phyloP scores from a whole-genome alignment of 164 flowering plant species.

The Piper betle region DNA sequence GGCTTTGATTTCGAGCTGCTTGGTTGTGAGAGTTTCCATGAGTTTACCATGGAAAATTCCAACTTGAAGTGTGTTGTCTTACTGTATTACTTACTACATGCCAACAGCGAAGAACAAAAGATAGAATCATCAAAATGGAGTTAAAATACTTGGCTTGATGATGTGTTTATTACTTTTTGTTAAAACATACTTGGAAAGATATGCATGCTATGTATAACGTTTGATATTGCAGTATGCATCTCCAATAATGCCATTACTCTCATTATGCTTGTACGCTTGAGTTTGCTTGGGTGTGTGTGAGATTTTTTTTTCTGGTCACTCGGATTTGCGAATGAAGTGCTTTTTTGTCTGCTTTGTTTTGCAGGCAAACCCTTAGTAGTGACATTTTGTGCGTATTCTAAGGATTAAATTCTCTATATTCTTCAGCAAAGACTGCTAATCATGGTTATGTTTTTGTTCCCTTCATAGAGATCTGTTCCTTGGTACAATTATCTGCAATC shows the following conservation, averaged over 20 bases:
- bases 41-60: background rate
- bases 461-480: too few species aligned
- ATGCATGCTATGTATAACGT: too few species aligned
- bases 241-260: background rate
- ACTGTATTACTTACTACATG: too few species aligned
- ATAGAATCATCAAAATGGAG: too few species aligned
- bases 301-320: background rate
- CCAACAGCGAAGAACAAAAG: too few species aligned
- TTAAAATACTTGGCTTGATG: too few species aligned
- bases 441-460: conserved; percentile 2
- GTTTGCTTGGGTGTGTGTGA: too few species aligned
- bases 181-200: too few species aligned
- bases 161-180: too few species aligned
- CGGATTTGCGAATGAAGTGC: background rate
- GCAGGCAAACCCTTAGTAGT: conserved; percentile 77
- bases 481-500: background rate
- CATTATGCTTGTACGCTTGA: background rate
- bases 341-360: conserved; percentile 4
- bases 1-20: background rate
- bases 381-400: conserved; percentile 80
- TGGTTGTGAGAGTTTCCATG: background rate
- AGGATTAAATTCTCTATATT: conserved; percentile 72
- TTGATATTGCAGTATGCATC: too few species aligned
- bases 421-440: conserved; percentile 81
- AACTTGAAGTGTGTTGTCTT: background rate